These are phyloP conservation scores for Oxytropis ochrocephala DNA, from an alignment of 306 rosid species.

Conservation along the genomic window DNA sequence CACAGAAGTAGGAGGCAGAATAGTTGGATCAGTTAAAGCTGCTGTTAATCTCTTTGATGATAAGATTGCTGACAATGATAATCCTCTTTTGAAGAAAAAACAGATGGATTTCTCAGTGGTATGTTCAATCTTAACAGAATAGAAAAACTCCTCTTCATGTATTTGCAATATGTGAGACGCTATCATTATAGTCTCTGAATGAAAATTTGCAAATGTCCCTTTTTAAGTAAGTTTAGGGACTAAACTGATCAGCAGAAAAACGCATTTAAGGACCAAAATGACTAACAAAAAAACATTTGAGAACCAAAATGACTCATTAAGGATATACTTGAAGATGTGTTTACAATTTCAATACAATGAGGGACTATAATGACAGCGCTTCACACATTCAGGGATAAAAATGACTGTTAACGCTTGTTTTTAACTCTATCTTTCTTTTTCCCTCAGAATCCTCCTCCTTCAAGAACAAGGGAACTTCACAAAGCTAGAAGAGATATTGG, in stretches of 20 bases:
- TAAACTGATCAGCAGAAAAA: too few species aligned
- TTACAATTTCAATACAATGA: too few species aligned
- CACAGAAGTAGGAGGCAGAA: slow-evolving; percentile 31
- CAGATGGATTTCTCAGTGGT: slow-evolving; percentile 47
- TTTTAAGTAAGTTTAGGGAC: too few species aligned
- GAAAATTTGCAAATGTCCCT: too few species aligned
- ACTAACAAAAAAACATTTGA: too few species aligned
- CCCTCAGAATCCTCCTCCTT: slow-evolving; percentile 35
- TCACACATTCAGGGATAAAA: too few species aligned
- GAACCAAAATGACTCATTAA: too few species aligned
- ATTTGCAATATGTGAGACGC: not conserved
- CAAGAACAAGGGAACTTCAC: slow-evolving; percentile 58
- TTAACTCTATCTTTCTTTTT: not conserved
- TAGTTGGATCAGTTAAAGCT: slow-evolving; percentile 52
- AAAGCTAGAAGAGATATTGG: slow-evolving; percentile 47
- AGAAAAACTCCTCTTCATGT: not conserved
- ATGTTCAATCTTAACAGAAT: not conserved
- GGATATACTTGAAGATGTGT: too few species aligned
- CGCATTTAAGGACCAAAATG: too few species aligned
- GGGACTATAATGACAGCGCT: too few species aligned
- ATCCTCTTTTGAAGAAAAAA: slow-evolving; percentile 35
- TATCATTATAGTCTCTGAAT: too few species aligned
- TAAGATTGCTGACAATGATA: slow-evolving; percentile 23
- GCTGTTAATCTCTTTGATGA: slow-evolving; percentile 48
- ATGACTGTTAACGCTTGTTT: too few species aligned